Evolutionary conservation across 495 filamentous ascomycete genomes (phyloP).

Genomic region (Amphirosellinia nigrospora): DNA sequence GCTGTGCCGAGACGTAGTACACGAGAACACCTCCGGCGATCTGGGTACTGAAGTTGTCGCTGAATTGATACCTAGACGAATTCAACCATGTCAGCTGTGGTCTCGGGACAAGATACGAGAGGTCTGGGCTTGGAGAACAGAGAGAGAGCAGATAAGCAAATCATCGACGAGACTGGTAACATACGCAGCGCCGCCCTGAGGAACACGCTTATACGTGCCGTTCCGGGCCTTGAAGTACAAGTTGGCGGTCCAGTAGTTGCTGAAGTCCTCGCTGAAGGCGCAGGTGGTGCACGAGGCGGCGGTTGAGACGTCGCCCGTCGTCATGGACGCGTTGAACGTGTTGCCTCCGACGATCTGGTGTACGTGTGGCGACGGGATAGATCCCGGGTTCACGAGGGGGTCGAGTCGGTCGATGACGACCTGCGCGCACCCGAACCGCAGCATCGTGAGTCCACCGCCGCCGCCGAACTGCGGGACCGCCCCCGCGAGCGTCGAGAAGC

Average conservation of each 20-base stretch:
- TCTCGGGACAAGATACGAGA: background rate
- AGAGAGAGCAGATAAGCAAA: background rate
- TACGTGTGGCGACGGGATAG: constrained; percentile 46
- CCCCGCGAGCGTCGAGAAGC: constrained; percentile 44
- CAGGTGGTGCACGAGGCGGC: constrained; percentile 50
- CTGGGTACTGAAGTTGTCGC: constrained; percentile 55
- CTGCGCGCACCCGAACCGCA: constrained; percentile 54
- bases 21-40: constrained; percentile 56
- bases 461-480: constrained; percentile 47
- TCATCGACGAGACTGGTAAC: background rate
- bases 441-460: constrained; percentile 46
- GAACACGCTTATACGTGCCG: constrained; percentile 57
- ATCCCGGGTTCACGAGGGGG: constrained; percentile 50
- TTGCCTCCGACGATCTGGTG: constrained; percentile 57
- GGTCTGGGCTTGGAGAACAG: background rate
- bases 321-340: constrained; percentile 53
- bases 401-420: constrained; percentile 53
- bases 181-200: constrained; percentile 50
- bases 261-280: constrained; percentile 51
- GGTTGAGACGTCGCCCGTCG: constrained; percentile 47
- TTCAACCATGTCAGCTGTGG: background rate
- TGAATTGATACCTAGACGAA: constrained; percentile 45
- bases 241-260: constrained; percentile 62
- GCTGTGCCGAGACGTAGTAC: constrained; percentile 60
- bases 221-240: constrained; percentile 60